Evolutionary conservation across 257 asterid genomes (phyloP), one percentile per base, ranked within the genome.

Genomic region (Cruciata laevipes): DNA sequence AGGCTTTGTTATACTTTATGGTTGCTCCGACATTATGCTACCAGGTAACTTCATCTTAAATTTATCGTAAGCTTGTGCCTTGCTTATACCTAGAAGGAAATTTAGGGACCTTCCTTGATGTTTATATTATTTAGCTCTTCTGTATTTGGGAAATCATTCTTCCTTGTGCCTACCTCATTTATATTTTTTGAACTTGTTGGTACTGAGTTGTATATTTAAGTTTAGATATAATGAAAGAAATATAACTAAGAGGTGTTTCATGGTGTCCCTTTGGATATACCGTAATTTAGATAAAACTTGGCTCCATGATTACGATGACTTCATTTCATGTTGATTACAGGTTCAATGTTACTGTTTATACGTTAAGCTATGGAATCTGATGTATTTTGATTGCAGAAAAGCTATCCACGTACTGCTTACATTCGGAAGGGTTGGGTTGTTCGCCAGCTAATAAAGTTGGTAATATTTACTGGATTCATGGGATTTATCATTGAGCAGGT

Each of bases 401-500:
- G 86, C 84, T 94, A 94, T 82, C 99, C 99, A 31, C 95, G 87
- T 61, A 81, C 95, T 69, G 63, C 95, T 68, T 83, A 75, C 82
- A 85, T 90, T 75, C 89, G 99, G 35, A 90, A 87, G 85, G 89
- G 99, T 71, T 94, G 99, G 97, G 96, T 94, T 71, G 83, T 79
- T 11, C 95, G 97, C 13, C 97, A 90, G 76, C 83, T 90, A 77
- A 78, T 90, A 75, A 90, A 90, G 83, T 82, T 90, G 73, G 82
- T 88, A 32, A 85, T 90, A 76, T 94, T 94, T 83, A 84, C 95
- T 66, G 99, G 98, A 70, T 72, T 94, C 17, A 85, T 86, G 97
- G 96, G 93, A 75, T 94, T 94, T 73, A 94, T 94, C 1, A 71
- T 91, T 59, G 99, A 94, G 72, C 99, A 94, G 95, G 99, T 94